These are phyloP conservation scores for Monascus purpureus DNA, from an alignment of 495 filamentous ascomycete species.

Conservation along the genomic window DNA sequence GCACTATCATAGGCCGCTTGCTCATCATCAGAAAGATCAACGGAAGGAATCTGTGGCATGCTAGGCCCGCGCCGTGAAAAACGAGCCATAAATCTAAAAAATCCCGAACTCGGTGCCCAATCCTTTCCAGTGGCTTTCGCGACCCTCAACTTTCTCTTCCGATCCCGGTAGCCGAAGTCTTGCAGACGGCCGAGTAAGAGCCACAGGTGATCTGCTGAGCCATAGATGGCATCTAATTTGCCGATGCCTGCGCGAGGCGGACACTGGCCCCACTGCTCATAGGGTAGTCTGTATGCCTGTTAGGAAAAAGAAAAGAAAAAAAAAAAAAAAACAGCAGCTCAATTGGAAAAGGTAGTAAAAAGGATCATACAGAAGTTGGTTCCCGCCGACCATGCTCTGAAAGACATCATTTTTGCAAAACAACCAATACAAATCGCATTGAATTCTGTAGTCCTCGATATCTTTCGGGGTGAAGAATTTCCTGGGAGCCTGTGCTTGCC, in stretches of 20 bases:
- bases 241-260: constrained; percentile 72
- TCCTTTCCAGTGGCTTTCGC: constrained; percentile 31
- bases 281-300: constrained; percentile 50
- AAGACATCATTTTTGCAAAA: constrained; percentile 86
- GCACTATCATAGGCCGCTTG: constrained; percentile 53
- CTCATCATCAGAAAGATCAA: constrained; percentile 24
- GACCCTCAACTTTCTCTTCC: constrained; percentile 57
- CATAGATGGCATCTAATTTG: constrained; percentile 67
- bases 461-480: constrained; percentile 50
- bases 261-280: constrained; percentile 65
- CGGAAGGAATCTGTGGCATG: too few relatives aligned
- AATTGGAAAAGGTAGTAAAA: too few relatives aligned
- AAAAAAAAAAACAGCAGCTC: too few relatives aligned
- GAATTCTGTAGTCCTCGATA: constrained; percentile 61
- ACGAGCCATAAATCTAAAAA: constrained; percentile 31
- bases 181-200: constrained; percentile 72
- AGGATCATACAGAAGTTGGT: constrained; percentile 73
- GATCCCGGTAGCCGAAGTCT: constrained; percentile 66
- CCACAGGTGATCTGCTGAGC: constrained; percentile 72
- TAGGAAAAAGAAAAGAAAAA: constrained; percentile 3
- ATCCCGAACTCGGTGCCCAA: constrained; percentile 43
- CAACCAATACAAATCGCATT: constrained; percentile 93
- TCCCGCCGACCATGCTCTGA: constrained; percentile 81
- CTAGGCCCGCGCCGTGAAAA: constrained; percentile 15
- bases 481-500: constrained; percentile 6